Percentiles rank a stretch among this genome's conserved stretches.
Evolutionary conservation across 371 early-diverging fungal species (phyloP).

Genomic region (Apophysomyces ossiformis): DNA sequence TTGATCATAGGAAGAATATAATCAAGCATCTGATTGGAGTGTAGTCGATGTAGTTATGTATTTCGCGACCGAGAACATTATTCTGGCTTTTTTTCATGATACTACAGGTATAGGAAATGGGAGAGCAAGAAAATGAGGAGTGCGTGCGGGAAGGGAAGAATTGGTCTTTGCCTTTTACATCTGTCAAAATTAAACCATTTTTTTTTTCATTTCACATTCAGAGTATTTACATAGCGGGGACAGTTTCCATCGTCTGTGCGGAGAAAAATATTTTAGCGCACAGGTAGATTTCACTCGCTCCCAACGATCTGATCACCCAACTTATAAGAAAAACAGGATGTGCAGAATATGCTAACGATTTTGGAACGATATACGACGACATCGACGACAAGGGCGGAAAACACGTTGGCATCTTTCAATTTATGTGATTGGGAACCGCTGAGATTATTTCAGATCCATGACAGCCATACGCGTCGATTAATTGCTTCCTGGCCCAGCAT

Average conservation of each 20-base stretch:
- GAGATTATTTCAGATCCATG: constrained; percentile 17
- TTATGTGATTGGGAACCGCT: not conserved
- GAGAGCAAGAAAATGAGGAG: not conserved
- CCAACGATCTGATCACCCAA: not conserved
- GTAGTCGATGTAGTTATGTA: constrained; percentile 62
- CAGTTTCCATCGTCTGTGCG: constrained; percentile 8
- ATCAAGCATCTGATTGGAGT: constrained; percentile 40
- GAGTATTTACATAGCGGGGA: constrained; percentile 9
- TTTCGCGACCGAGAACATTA: constrained; percentile 55
- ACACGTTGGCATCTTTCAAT: no score
- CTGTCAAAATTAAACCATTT: constrained; percentile 3
- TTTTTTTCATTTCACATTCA: not conserved
- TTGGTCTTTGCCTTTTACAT: not conserved
- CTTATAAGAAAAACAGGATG: constrained; percentile 3
- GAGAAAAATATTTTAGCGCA: constrained; percentile 6
- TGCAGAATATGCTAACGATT: not conserved
- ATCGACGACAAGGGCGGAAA: no score
- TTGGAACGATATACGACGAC: not conserved
- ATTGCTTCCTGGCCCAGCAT: constrained; percentile 16
- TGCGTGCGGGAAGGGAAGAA: no score
- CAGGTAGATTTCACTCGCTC: not conserved
- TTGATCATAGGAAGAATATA: not conserved
- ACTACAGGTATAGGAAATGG: not conserved
- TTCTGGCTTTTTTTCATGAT: constrained; percentile 59
- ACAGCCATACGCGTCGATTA: constrained; percentile 10